A percentile compares a stretch with the other conserved stretches of the same genome.
Conservation (phyloP, 371 early-diverging fungal genomes). For the Mortierella sp. region DNA sequence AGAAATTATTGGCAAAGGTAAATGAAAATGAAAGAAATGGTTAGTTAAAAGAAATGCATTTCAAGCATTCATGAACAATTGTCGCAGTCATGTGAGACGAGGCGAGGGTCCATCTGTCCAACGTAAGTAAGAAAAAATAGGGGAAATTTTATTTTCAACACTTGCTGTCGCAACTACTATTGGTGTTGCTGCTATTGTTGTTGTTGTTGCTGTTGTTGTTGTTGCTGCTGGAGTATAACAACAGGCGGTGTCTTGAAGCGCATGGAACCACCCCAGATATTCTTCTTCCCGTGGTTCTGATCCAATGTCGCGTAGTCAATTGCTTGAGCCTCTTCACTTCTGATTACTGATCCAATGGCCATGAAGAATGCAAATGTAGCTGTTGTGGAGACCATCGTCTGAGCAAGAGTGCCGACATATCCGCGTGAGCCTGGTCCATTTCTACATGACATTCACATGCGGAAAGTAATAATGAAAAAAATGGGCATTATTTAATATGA, state of each 20-base stretch:
- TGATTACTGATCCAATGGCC: constrained; percentile 85
- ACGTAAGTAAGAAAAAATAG: background rate
- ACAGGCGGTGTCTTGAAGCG: constrained; percentile 56
- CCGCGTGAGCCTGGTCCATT: constrained; percentile 74
- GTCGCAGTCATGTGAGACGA: constrained; percentile 1
- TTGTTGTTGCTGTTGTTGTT: constrained; percentile 25
- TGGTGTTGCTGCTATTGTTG: background rate
- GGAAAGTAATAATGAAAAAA: background rate
- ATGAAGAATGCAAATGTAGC: constrained; percentile 74
- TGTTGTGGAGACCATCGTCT: constrained; percentile 69
- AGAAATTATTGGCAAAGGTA: too few relatives aligned
- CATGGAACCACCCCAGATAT: constrained; percentile 55
- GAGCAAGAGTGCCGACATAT: constrained; percentile 68
- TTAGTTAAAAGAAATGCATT: background rate
- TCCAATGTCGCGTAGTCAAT: constrained; percentile 43
- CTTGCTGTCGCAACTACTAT: background rate
- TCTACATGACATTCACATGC: constrained; percentile 33
- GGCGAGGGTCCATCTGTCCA: too few relatives aligned
- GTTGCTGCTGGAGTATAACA: constrained; percentile 55
- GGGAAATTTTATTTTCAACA: constrained; percentile 1
- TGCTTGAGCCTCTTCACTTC: constrained; percentile 65
- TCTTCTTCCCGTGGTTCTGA: constrained; percentile 51
- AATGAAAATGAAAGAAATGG: background rate
- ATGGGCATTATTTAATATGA: too few relatives aligned
- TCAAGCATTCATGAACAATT: background rate